phyloP scores from a whole-genome alignment of 192 early-diverging fungal genomes.

The Backusella liffmaniae region DNA sequence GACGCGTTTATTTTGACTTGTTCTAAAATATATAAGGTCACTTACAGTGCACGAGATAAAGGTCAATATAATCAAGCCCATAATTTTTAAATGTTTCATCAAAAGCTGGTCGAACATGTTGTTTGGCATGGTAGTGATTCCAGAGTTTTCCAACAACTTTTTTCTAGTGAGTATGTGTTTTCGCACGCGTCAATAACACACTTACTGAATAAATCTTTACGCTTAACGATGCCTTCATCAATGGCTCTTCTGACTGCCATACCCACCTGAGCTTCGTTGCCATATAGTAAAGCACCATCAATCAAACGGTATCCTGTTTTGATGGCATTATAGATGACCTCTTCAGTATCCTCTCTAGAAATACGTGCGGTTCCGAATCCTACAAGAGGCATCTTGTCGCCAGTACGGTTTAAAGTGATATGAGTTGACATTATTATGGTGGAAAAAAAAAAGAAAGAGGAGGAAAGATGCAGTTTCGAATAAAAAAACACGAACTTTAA shows the following conservation, averaged over 20 bases:
- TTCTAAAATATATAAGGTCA: not conserved
- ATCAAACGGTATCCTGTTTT: constrained; percentile 35
- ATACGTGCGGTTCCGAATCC: constrained; percentile 52
- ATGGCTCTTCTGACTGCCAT: constrained; percentile 49
- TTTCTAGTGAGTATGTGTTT: not conserved
- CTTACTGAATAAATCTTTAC: constrained; percentile 41
- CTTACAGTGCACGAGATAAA: constrained; percentile 51
- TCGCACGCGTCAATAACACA: not conserved
- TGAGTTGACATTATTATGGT: no score
- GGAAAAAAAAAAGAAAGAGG: no score
- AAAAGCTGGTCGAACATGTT: no score
- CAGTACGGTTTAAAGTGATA: constrained; percentile 42
- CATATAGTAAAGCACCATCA: constrained; percentile 36
- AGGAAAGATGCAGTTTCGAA: no score
- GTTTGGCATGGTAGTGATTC: no score
- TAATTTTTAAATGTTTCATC: constrained; percentile 19
- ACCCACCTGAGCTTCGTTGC: constrained; percentile 63
- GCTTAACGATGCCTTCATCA: constrained; percentile 4
- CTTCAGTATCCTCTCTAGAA: constrained; percentile 33
- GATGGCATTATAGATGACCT: constrained; percentile 40
- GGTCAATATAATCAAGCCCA: constrained; percentile 33
- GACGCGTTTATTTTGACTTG: not conserved
- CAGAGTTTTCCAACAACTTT: constrained; percentile 19
- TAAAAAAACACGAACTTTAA: no score
- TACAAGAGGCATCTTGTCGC: constrained; percentile 8